Evolutionary conservation across 2,329 filamentous ascomycete species (phyloP).

Genomic region (Venturia carpophila): DNA sequence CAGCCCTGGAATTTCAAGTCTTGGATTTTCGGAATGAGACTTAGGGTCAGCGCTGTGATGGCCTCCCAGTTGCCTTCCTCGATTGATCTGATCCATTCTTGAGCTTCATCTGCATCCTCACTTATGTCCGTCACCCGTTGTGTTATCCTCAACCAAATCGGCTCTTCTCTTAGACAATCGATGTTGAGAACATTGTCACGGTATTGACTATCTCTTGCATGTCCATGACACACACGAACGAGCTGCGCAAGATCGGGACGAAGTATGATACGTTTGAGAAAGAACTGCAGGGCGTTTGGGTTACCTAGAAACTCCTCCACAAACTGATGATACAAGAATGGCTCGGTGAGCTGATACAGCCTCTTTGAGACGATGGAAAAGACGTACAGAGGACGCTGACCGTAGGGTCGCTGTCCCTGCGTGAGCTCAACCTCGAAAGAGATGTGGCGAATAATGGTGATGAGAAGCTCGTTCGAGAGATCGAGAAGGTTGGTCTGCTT

Average conservation of each 20-base stretch:
- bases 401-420: background rate
- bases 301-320: slow-evolving; percentile 5
- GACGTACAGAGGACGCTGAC: background rate
- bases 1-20: background rate
- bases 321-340: slow-evolving; percentile 1
- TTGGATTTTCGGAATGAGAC: background rate
- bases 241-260: background rate
- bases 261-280: slow-evolving; percentile 4
- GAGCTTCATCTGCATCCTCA: background rate
- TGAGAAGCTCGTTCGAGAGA: slow-evolving; percentile 3
- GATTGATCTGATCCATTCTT: background rate
- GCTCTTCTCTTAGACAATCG: background rate
- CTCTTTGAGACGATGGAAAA: background rate
- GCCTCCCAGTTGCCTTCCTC: slow-evolving; percentile 6
- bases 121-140: background rate
- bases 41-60: background rate
- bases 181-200: background rate
- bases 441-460: slow-evolving; percentile 8
- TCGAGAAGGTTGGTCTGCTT: background rate
- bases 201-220: background rate
- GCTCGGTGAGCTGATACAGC: background rate
- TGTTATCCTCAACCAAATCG: background rate
- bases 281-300: background rate
- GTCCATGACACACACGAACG: background rate
- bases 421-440: background rate